Base-by-base conservation (phyloP, 495 filamentous ascomycete genomes). In the Penicillium diatomitis region DNA sequence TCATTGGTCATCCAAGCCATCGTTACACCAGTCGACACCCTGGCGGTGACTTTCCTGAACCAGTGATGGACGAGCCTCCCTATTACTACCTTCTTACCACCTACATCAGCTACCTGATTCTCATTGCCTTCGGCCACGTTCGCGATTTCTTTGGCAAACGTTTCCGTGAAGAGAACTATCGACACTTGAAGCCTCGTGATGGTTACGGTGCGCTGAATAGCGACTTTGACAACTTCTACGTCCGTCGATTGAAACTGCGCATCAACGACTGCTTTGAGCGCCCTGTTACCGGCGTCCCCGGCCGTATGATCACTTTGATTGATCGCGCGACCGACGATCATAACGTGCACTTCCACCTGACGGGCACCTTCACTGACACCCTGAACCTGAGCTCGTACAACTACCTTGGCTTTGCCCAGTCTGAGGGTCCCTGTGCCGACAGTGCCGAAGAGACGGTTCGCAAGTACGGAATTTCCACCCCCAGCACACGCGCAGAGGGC, bases 361-460 rank as follows among this genome's bases (percentile, higher is more conserved):
- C 84, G 7, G 94, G 94, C 35, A 94, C 88, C 33, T 82, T 79
- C 42, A 97, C 92, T n/a, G 88, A 98, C 62, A 96, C 92, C 0
- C 70, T 98, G 49, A 98, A 98, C 65, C 82, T 98, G 82, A 96
- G 90, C 71, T 98, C 92, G 4, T 98, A 98, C 77, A 98, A 98
- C 61, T 98, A 98, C 57, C 86, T 98, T 5, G 92, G 92, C 30
- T 98, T 98, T 61, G 92, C 92, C 48, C 94, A 98, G 67, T 97
- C 92, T 1, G 90, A 96, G 59, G 92, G 92, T 10, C 91, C 91
- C 35, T 97, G 94, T 65, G 94, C 94, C 30, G 94, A 97, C 68
- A 81, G 86, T 28, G 88, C 91, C 5, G 92, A 97, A 69, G 86
- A 90, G 28, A 74, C 76, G 35, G 82, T 94, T 52, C 82, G 81